These are phyloP conservation scores for Coemansia sp. DNA, from an alignment of 192 early-diverging fungal genomes.

Conservation along the genomic window DNA sequence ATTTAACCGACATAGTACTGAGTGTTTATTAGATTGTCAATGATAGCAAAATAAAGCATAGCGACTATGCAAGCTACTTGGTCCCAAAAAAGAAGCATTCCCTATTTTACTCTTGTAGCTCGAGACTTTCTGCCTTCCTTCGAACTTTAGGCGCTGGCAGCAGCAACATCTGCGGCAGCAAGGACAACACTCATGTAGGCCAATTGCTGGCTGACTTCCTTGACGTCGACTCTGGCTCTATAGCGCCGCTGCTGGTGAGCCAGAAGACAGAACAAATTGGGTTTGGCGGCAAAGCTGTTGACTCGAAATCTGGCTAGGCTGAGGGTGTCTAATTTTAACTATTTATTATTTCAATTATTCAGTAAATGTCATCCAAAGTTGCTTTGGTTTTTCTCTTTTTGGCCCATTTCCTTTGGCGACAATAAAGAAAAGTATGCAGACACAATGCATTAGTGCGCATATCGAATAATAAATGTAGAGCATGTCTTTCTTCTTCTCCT, in stretches of 20 bases:
- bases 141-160: constrained; percentile 51
- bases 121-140: no score
- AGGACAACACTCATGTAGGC: constrained; percentile 74
- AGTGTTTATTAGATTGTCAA: no score
- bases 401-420: background rate
- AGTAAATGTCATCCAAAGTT: background rate
- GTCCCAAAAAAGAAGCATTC: no score
- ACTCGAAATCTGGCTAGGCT: background rate
- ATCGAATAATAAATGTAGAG: background rate
- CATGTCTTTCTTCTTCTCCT: background rate
- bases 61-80: no score
- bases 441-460: background rate
- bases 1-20: background rate
- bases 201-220: constrained; percentile 60
- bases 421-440: background rate
- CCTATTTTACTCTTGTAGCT: no score
- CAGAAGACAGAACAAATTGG: constrained; percentile 3
- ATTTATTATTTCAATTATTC: background rate
- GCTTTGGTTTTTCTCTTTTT: background rate
- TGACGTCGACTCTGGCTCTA: constrained; percentile 51
- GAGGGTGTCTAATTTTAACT: background rate
- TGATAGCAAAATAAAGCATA: no score
- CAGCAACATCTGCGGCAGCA: constrained; percentile 48
- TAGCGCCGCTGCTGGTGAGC: constrained; percentile 53
- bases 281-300: background rate